These are phyloP conservation scores for Paramecium caudatum DNA, from an alignment of 73 alveolate genomes.

Conservation along the genomic window DNA sequence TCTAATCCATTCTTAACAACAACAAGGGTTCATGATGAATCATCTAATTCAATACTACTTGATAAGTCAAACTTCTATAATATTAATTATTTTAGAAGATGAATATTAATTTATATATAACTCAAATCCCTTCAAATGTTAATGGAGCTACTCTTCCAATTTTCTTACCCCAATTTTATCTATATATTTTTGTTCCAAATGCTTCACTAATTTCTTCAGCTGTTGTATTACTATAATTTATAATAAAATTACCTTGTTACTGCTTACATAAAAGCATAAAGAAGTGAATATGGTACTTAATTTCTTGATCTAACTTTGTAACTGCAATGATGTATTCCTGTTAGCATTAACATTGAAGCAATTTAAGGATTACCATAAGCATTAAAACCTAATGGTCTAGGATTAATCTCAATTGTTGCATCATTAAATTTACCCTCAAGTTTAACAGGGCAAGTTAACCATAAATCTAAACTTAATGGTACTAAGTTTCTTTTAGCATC, in stretches of 20 bases:
- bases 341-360: conserved; percentile 81
- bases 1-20: conserved; percentile 24
- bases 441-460: conserved; percentile 75
- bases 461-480: conserved; percentile 73
- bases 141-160: conserved; percentile 36
- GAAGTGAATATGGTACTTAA: conserved; percentile 80
- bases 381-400: conserved; percentile 81
- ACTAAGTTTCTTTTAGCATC: conserved; percentile 79
- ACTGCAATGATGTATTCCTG: conserved; percentile 88
- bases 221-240: conserved; percentile 57
- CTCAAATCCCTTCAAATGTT: conserved; percentile 59
- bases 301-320: conserved; percentile 82
- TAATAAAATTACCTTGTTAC: conserved; percentile 51
- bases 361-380: conserved; percentile 86
- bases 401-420: conserved; percentile 78
- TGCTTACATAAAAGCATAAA: conserved; percentile 82
- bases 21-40: not conserved
- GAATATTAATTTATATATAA: no score
- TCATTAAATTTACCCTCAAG: conserved; percentile 82
- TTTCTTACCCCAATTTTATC: conserved; percentile 75
- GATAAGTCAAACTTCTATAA: no score
- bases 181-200: conserved; percentile 79
- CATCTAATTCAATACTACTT: no score
- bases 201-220: conserved; percentile 76
- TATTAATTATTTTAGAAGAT: no score